phyloP scores from a whole-genome alignment of 2,329 filamentous ascomycete genomes.

The Aspergillus floridensis region DNA sequence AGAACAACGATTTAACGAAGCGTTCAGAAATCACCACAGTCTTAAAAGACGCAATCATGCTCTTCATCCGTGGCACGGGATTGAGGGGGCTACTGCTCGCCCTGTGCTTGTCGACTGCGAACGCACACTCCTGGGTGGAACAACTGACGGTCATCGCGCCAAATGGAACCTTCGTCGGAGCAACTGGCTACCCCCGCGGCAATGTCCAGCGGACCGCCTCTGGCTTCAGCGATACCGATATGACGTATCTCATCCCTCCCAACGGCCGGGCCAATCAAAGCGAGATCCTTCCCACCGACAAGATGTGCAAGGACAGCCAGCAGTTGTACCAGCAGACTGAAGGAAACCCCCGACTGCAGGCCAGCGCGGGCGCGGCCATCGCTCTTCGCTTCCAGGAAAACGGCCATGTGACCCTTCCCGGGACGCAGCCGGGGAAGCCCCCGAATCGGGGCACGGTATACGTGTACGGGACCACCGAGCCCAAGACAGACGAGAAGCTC shows the following conservation, averaged over 20 bases:
- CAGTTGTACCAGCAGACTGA: conserved; percentile 57
- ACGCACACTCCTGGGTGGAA: conserved; percentile 81
- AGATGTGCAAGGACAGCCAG: conserved; percentile 65
- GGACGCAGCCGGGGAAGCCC: conserved; percentile 59
- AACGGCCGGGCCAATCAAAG: conserved; percentile 50
- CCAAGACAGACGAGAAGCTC: conserved; percentile 58
- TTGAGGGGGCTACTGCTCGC: conserved; percentile 23
- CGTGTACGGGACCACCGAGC: conserved; percentile 67
- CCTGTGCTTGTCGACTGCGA: conserved; percentile 26
- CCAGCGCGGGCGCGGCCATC: conserved; percentile 60
- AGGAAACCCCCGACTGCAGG: conserved; percentile 62
- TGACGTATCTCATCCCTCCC: conserved; percentile 63
- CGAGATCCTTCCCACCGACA: conserved; percentile 49
- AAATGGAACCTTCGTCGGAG: conserved; percentile 70
- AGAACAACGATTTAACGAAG: background rate
- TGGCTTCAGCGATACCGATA: conserved; percentile 57
- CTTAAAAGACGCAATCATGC: conserved; percentile 5
- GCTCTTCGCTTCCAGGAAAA: conserved; percentile 72
- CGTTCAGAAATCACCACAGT: background rate
- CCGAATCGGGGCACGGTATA: conserved; percentile 68
- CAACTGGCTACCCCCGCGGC: conserved; percentile 71
- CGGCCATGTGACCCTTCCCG: conserved; percentile 66
- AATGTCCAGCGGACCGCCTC: conserved; percentile 59
- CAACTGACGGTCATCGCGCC: conserved; percentile 66
- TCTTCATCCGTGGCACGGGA: background rate